Evolutionary conservation across 495 filamentous ascomycete species (phyloP).

Genomic region (Penicillium crystallinum): DNA sequence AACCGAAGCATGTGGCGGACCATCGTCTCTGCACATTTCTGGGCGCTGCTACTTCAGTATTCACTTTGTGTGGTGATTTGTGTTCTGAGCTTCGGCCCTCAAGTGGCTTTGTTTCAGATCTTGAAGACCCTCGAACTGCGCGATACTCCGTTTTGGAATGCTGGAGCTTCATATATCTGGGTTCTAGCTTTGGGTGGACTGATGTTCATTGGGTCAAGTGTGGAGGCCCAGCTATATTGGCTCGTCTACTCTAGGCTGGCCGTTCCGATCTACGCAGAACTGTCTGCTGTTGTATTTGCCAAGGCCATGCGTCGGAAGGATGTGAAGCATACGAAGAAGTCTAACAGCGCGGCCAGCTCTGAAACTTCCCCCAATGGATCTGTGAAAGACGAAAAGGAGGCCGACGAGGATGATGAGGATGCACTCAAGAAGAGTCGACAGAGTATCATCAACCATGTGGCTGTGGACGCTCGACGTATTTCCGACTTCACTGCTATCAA

Average conservation of each 20-base stretch:
- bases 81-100: constrained; percentile 61
- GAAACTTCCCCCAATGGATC: constrained; percentile 12
- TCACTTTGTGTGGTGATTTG: constrained; percentile 47
- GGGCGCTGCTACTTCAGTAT: constrained; percentile 50
- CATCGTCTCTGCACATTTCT: constrained; percentile 51
- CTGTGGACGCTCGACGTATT: constrained; percentile 70
- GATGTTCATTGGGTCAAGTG: constrained; percentile 50
- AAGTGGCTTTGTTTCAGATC: constrained; percentile 62
- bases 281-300: constrained; percentile 68
- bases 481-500: constrained; percentile 64
- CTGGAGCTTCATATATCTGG: constrained; percentile 57
- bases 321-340: constrained; percentile 50
- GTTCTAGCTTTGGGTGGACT: constrained; percentile 55
- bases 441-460: constrained; percentile 73
- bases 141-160: constrained; percentile 25
- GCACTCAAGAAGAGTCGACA: constrained; percentile 62
- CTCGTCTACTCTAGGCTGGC: constrained; percentile 57
- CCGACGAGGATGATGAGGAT: constrained; percentile 46
- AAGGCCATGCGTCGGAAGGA: constrained; percentile 80
- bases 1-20: constrained; percentile 57
- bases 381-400: constrained; percentile 30
- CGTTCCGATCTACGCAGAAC: constrained; percentile 61
- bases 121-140: constrained; percentile 58
- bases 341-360: constrained; percentile 25
- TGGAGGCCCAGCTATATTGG: constrained; percentile 63